These are phyloP conservation scores for Noccaea bulbosa DNA, from an alignment of 345 rosid genomes.

Conservation along the genomic window DNA sequence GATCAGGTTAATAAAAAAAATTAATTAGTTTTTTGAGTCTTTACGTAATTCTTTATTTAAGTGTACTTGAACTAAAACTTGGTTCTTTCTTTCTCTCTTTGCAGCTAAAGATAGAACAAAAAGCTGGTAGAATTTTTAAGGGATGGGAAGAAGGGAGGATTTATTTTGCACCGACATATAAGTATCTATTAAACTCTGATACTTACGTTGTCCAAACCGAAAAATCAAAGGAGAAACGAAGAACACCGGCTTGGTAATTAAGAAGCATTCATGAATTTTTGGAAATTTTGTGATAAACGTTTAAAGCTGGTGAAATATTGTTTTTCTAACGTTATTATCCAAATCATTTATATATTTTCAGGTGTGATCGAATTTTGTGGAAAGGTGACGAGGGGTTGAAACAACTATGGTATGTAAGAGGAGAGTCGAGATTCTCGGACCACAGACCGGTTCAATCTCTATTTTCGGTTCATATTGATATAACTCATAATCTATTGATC, in stretches of 20 bases:
- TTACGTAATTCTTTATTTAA: neutral
- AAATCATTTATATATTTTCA: constrained; percentile 43
- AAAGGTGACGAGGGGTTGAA: constrained; percentile 84
- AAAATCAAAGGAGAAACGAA: constrained; percentile 67
- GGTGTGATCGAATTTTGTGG: constrained; percentile 97
- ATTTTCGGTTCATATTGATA: constrained; percentile 63
- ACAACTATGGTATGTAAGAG: constrained; percentile 73
- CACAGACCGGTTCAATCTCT: constrained; percentile 89
- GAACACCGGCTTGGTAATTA: constrained; percentile 99
- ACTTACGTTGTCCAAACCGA: constrained; percentile 61
- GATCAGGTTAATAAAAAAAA: constrained; percentile 62
- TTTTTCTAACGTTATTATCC: neutral
- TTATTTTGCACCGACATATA: constrained; percentile 90
- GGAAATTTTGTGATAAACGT: neutral
- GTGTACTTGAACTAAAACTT: constrained; percentile 9
- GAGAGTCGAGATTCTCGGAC: constrained; percentile 94
- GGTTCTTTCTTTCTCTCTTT: neutral
- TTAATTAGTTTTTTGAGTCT: neutral
- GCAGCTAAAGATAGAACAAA: constrained; percentile 77
- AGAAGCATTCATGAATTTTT: constrained; percentile 31
- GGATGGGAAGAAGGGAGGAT: constrained; percentile 97
- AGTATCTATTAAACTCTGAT: constrained; percentile 72
- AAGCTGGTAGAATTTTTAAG: constrained; percentile 71
- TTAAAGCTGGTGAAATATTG: neutral
- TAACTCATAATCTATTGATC: constrained; percentile 32